Evolutionary conservation across 2,329 filamentous ascomycete genomes (phyloP), one percentile per base, ranked within the genome.

Genomic region (Botrytis aclada): DNA sequence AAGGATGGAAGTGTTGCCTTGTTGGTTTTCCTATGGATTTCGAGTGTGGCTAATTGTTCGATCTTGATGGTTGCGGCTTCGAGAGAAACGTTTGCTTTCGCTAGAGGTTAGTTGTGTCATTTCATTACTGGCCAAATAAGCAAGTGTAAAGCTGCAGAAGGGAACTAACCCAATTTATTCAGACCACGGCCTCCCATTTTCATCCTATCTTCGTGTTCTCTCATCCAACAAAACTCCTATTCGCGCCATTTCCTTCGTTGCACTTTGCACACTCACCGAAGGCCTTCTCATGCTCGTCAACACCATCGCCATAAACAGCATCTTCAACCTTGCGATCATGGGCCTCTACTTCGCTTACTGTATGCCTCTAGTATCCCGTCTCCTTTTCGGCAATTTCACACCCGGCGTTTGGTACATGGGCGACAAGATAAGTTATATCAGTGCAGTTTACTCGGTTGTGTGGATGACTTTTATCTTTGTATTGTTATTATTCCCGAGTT

Each of bases 1-100:
- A 86, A 85, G 74, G 81, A 80, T 9, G 84, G 85, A 22, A 85
- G 85, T 65, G 85, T 88, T 76, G 79, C 79, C 0, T 69, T 80
- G 39, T 72, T 80, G 64, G 75, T 78, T 1, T 79, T 80, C 65
- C 72, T 80, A 16, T 80, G 79, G 79, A 76, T 79, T 60, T 71
- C 76, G 18, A 76, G 73, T 64, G 77, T 80, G 39, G 80, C 79
- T 58, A 80, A 80, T 66, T 80, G 79, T 72, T 80, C 79, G 18
- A 80, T 80, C n/a, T 70, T 80, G 41, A 77, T 80, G 77, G 79
- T 80, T n/a, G 79, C 79, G 22, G 79, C 79, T 5, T 78, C 76
- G 9, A 75, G 79, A 66, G 79, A 80, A 69, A 79, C 78, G 1
- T 80, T 80, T 75, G 79, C 79, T 32, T 78, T 80, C 60, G 77